Evolutionary conservation across 2,329 filamentous ascomycete species (phyloP), one percentile per base, ranked within the genome.

Genomic region (Camillea tinctor): DNA sequence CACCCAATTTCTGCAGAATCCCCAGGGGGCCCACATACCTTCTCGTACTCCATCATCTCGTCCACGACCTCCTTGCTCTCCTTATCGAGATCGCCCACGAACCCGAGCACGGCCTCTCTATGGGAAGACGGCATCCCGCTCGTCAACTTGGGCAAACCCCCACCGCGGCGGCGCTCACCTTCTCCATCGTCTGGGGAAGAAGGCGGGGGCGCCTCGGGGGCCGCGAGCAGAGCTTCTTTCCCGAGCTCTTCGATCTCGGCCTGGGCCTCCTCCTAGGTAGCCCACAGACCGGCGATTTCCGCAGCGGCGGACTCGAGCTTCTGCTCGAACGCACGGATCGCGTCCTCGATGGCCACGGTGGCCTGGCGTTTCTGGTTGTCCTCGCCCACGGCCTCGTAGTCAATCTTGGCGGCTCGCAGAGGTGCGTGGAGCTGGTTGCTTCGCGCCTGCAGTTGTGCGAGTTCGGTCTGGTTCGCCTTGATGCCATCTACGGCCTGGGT

Each of bases 1-100:
- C 26, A 30, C 13, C 58, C 44, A 57, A 55, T 23, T 54, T 59
- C 52, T 55, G 9, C 58, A 6, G 36, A 3, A 44, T 11, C n/a
- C 17, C 6, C 52, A 19, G 55, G 30, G 20, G 54, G 58, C 49
- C 60, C 44, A 62, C 70, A 66, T 59, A 73, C 72, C 59, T 71
- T 67, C 57, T 73, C 72, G 50, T 71, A 71, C 24, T 50, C 52
- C n/a, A 44, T 60, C 67, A 72, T 70, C 50, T 72, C 71, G 17
- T 72, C 69, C 2, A 71, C 66, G 1, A 64, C 66, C 6, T 71
- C 66, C 49, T 66, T 69, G 48, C 63, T 67, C 52, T 60, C 63
- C 26, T 56, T 57, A 4, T 67, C 70, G 4, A 72, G 64, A 19
- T 69, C 66, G 1, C 59, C 53, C 8, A 54, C 57, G 51, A 73